phyloP scores from a whole-genome alignment of 257 asterid genomes.

The Nicotiana otophora region DNA sequence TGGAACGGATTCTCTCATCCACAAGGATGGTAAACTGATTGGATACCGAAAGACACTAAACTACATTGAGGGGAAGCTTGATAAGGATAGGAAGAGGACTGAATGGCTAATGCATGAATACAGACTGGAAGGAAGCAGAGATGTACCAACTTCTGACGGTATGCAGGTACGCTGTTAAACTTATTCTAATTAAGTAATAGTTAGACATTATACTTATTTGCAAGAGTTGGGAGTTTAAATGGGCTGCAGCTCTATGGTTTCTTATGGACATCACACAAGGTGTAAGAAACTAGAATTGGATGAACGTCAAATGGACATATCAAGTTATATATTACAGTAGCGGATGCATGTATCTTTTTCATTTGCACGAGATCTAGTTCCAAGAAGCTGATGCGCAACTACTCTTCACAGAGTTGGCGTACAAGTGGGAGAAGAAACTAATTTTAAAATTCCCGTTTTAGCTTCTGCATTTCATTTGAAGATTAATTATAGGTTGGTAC shows the following conservation, averaged over 20 bases:
- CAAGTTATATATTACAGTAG: neutral
- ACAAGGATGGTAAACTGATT: slow-evolving; percentile 4
- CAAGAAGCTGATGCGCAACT: neutral
- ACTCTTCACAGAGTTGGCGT: neutral
- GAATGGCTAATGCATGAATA: neutral
- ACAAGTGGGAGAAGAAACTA: neutral
- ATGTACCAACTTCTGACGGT: neutral
- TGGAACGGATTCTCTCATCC: neutral
- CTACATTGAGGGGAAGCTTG: neutral
- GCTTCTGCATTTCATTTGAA: neutral
- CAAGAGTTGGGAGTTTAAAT: neutral
- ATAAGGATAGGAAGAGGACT: neutral
- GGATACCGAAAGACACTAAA: neutral
- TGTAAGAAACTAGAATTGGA: neutral
- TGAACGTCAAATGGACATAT: neutral
- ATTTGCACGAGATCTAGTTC: neutral
- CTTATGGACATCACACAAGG: neutral
- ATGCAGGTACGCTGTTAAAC: neutral
- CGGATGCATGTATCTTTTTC: neutral
- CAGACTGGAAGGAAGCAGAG: neutral
- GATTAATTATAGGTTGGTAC: neutral
- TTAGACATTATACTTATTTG: neutral
- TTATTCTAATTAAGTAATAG: neutral
- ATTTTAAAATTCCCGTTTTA: neutral
- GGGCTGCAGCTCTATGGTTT: neutral